phyloP scores from a whole-genome alignment of 495 filamentous ascomycete species.

The Cercophora samala region DNA sequence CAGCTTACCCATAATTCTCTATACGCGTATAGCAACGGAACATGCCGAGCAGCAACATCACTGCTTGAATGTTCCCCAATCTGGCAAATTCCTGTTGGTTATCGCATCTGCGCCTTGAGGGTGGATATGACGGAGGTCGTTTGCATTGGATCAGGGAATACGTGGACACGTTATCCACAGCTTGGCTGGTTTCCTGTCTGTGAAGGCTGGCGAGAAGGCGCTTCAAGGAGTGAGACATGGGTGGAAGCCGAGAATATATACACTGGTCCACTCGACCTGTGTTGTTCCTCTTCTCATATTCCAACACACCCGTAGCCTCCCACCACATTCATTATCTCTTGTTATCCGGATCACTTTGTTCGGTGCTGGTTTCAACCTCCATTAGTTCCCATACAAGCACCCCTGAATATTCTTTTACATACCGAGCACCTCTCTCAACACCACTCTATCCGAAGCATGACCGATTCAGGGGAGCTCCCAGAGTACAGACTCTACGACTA shows the following conservation, averaged over 20 bases:
- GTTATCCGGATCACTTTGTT: too few species aligned
- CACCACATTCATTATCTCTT: too few species aligned
- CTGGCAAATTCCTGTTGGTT: background rate
- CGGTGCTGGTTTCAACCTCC: too few species aligned
- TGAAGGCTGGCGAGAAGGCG: background rate
- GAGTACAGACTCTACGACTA: conserved; percentile 37
- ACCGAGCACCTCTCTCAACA: background rate
- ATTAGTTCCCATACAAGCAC: too few species aligned
- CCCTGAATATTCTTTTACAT: too few species aligned
- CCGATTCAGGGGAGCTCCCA: background rate
- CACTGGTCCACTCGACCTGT: background rate
- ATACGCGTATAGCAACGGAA: background rate
- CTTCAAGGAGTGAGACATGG: background rate
- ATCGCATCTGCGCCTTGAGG: background rate
- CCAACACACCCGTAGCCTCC: too few species aligned
- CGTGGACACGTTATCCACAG: background rate
- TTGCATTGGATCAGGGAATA: background rate
- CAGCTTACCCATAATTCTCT: background rate
- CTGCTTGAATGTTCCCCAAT: background rate
- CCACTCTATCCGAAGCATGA: background rate
- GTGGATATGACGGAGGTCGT: background rate
- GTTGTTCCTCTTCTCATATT: too few species aligned
- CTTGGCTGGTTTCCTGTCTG: background rate
- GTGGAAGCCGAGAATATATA: background rate
- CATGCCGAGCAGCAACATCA: background rate